Percentiles rank a stretch among this genome's conserved stretches.
Evolutionary conservation across 1,139 yeast species (phyloP).

Genomic region (Zygosaccharomyces sapae): DNA sequence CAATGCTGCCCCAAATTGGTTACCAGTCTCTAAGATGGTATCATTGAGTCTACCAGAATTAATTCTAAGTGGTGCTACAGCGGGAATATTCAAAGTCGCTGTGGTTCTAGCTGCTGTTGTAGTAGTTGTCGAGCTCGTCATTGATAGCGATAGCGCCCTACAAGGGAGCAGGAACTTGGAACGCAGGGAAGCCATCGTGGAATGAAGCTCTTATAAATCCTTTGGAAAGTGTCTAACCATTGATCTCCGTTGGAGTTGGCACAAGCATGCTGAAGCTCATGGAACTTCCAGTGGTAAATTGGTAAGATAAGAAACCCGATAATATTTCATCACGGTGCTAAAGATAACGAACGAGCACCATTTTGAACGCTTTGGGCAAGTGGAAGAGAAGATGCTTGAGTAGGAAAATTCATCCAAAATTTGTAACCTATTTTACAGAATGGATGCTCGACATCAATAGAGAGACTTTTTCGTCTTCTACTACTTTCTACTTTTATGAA

Average conservation of each 20-base stretch:
- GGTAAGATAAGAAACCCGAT: neutral
- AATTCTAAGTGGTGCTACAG: slow-evolving; percentile 26
- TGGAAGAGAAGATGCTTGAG: neutral
- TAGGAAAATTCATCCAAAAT: neutral
- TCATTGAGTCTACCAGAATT: slow-evolving; percentile 44
- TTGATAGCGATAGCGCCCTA: neutral
- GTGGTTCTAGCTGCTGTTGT: slow-evolving; percentile 5
- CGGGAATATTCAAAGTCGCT: slow-evolving; percentile 20
- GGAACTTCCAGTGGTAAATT: no score
- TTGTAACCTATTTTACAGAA: neutral
- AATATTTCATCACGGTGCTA: neutral
- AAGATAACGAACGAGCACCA: neutral
- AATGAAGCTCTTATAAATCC: neutral
- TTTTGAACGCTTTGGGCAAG: neutral
- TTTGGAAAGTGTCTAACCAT: neutral
- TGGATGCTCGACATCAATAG: no score
- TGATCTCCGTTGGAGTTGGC: neutral
- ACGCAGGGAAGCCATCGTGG: neutral
- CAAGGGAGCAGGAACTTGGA: neutral
- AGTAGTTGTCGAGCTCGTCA: slow-evolving; percentile 8
- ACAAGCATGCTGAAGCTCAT: neutral
- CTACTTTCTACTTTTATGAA: no score
- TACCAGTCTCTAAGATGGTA: slow-evolving; percentile 62
- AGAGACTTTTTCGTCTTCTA: no score
- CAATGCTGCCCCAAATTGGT: slow-evolving; percentile 55